Evolutionary conservation across 2,329 filamentous ascomycete species (phyloP).

Genomic region (Alternaria gaisen): DNA sequence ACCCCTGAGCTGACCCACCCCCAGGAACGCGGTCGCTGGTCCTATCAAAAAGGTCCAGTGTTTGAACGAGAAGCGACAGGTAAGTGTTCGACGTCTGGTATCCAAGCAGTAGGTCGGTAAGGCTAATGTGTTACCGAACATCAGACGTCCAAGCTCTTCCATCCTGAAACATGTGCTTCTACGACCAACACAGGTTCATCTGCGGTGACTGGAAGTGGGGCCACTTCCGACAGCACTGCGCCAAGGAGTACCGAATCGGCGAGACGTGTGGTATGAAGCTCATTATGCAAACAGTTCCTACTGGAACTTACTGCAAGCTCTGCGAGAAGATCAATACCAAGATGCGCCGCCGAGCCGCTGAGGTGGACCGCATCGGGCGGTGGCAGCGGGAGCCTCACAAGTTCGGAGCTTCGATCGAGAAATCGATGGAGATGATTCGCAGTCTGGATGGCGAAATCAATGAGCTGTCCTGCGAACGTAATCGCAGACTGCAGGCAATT

Average conservation of each 20-base stretch:
- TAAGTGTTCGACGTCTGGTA: slow-evolving; percentile 36
- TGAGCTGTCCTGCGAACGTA: slow-evolving; percentile 67
- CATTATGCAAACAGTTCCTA: slow-evolving; percentile 75
- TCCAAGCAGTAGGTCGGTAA: slow-evolving; percentile 40
- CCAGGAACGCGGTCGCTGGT: slow-evolving; percentile 28
- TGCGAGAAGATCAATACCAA: slow-evolving; percentile 93
- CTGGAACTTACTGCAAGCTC: slow-evolving; percentile 76
- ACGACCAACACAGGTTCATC: slow-evolving; percentile 83
- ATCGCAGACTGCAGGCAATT: slow-evolving; percentile 47
- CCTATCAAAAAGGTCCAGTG: slow-evolving; percentile 36
- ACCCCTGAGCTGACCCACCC: slow-evolving; percentile 43
- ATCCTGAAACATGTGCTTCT: slow-evolving; percentile 82
- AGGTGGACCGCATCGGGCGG: slow-evolving; percentile 76
- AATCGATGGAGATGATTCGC: slow-evolving; percentile 76
- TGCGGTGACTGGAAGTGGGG: slow-evolving; percentile 97
- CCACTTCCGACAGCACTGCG: slow-evolving; percentile 90
- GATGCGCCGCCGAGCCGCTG: slow-evolving; percentile 75
- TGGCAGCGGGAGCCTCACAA: slow-evolving; percentile 76
- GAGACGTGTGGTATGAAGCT: slow-evolving; percentile 96
- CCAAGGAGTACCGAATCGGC: slow-evolving; percentile 92
- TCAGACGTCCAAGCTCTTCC: slow-evolving; percentile 42
- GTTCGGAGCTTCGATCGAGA: slow-evolving; percentile 68
- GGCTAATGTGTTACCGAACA: slow-evolving; percentile 42
- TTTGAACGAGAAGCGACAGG: slow-evolving; percentile 38
- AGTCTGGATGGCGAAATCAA: slow-evolving; percentile 74